Evolutionary conservation across 768 basidiomycete genomes (phyloP).

Genomic region (Lyophyllum shimeji): DNA sequence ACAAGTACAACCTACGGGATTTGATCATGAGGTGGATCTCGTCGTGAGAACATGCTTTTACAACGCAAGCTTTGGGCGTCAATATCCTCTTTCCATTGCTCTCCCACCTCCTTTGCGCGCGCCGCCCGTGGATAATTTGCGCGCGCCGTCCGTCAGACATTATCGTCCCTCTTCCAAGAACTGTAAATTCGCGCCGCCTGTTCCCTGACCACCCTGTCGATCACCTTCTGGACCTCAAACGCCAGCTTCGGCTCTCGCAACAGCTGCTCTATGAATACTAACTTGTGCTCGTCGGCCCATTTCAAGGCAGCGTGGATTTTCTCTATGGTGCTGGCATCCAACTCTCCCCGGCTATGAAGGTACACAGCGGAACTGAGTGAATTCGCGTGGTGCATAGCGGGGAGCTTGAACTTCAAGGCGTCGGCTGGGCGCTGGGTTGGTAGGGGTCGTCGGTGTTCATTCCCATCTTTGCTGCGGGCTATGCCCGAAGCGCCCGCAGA

Average conservation of each 20-base stretch:
- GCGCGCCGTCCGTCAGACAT: not conserved
- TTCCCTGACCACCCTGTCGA: not conserved
- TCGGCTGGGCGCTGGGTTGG: not conserved
- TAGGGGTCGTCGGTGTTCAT: not conserved
- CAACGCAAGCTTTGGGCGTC: not conserved
- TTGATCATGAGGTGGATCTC: not conserved
- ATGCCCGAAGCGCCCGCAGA: not conserved
- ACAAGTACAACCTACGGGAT: not conserved
- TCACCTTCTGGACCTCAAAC: conserved; percentile 9
- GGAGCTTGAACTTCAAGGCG: not conserved
- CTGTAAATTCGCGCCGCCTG: conserved; percentile 1
- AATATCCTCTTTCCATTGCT: not conserved
- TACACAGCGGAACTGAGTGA: not conserved
- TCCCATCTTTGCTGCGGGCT: not conserved
- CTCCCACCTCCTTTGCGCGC: too few relatives aligned
- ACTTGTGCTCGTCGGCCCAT: conserved; percentile 1
- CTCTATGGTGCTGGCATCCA: too few relatives aligned
- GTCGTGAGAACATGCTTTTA: not conserved
- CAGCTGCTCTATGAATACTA: conserved; percentile 17
- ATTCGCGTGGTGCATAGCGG: not conserved
- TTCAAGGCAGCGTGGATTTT: not conserved
- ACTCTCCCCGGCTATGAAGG: not conserved
- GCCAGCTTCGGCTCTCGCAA: conserved; percentile 19
- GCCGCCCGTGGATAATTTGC: not conserved
- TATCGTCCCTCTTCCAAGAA: conserved; percentile 1